Conservation (phyloP, 495 filamentous ascomycete species). For the Hypoxylon fragiforme region DNA sequence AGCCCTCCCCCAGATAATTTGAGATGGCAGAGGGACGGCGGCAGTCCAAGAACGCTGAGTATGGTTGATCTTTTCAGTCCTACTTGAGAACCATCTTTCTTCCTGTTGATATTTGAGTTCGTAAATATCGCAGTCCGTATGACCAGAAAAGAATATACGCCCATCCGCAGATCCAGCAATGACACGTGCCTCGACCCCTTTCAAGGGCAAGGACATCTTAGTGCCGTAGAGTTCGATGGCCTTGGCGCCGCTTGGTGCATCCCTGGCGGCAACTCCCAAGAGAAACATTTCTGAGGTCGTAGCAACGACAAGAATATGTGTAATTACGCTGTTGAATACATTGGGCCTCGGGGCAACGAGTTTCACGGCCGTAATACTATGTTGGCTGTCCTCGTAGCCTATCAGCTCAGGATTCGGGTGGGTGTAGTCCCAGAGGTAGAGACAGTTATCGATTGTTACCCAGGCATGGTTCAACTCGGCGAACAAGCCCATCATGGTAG, state of each 20-base stretch:
- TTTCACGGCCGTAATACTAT: constrained; percentile 83
- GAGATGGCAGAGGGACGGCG: constrained; percentile 61
- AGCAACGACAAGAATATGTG: constrained; percentile 83
- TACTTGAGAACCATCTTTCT: constrained; percentile 89
- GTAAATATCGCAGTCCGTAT: constrained; percentile 78
- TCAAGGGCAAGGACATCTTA: constrained; percentile 72
- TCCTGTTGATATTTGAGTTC: constrained; percentile 96
- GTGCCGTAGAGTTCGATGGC: constrained; percentile 81
- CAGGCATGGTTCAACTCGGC: constrained; percentile 92
- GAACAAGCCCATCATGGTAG: constrained; percentile 89
- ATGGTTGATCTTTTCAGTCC: constrained; percentile 82
- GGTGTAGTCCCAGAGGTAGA: constrained; percentile 98
- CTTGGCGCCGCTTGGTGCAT: constrained; percentile 63
- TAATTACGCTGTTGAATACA: constrained; percentile 83
- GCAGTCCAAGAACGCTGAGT: constrained; percentile 74
- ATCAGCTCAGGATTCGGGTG: constrained; percentile 83
- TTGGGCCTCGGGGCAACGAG: constrained; percentile 76
- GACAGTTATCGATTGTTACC: constrained; percentile 90
- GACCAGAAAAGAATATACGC: constrained; percentile 89
- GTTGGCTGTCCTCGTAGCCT: constrained; percentile 85
- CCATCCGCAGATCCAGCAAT: constrained; percentile 81
- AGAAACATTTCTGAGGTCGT: constrained; percentile 82
- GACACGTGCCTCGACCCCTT: constrained; percentile 67
- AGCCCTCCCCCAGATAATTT: constrained; percentile 37
- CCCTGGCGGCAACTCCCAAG: constrained; percentile 70